phyloP scores from a whole-genome alignment of 108 stramenopile genomes.

The Bacterosira constricta region DNA sequence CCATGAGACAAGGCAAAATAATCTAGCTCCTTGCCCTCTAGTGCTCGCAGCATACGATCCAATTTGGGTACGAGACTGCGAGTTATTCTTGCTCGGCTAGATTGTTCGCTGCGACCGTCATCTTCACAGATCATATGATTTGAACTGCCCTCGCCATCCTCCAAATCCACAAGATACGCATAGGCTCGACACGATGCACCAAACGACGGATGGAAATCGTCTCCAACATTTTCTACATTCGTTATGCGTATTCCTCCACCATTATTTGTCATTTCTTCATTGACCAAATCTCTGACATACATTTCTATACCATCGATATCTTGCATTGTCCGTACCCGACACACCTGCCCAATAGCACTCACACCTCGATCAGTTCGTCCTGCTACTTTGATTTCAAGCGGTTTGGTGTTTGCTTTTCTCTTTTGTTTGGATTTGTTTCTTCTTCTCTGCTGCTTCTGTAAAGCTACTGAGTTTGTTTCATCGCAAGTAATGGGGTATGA shows the following conservation, averaged over 20 bases:
- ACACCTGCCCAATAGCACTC: constrained; percentile 72
- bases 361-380: constrained; percentile 86
- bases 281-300: constrained; percentile 21
- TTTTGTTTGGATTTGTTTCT: not conserved
- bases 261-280: not conserved
- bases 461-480: not conserved
- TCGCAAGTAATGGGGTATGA: not conserved
- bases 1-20: constrained; percentile 73
- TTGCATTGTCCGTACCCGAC: constrained; percentile 52
- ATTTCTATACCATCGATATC: constrained; percentile 9
- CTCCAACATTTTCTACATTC: constrained; percentile 36
- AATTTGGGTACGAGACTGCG: constrained; percentile 24
- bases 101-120: not conserved
- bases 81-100: not conserved
- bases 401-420: constrained; percentile 12
- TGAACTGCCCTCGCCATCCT: not conserved
- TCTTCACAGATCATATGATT: not conserved
- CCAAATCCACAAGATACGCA: constrained; percentile 68
- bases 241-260: constrained; percentile 14
- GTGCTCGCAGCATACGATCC: constrained; percentile 50
- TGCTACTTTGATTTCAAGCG: constrained; percentile 64
- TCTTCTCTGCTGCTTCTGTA: not conserved
- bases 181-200: constrained; percentile 71
- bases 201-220: constrained; percentile 77
- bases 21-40: constrained; percentile 61